A percentile compares a stretch with the other conserved stretches of the same genome.
Evolutionary conservation across 257 asterid species (phyloP).

Genomic region (Jacaranda mimosifolia): DNA sequence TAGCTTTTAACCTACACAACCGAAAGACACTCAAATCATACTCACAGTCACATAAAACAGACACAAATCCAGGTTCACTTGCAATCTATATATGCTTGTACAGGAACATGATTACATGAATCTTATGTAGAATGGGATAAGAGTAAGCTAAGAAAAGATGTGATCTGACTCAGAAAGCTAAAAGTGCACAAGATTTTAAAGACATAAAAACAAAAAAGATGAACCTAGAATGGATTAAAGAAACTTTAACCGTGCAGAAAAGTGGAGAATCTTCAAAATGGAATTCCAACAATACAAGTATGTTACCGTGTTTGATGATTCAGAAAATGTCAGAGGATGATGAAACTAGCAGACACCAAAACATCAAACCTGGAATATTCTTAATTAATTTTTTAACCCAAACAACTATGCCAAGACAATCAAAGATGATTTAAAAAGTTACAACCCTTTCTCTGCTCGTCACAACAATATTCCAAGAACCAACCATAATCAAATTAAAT

Average conservation of each 20-base stretch:
- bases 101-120: conserved; percentile 30
- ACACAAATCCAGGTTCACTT: conserved; percentile 20
- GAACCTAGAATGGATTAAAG: conserved; percentile 45
- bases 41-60: neutral
- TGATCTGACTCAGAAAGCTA: conserved; percentile 66
- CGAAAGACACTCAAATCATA: conserved; percentile 25
- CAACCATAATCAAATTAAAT: conserved; percentile 7
- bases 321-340: conserved; percentile 45
- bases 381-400: conserved; percentile 28
- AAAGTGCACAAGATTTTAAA: conserved; percentile 23
- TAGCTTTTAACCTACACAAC: conserved; percentile 54
- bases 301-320: conserved; percentile 29
- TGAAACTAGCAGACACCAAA: conserved; percentile 36
- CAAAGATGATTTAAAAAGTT: conserved; percentile 30
- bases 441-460: conserved; percentile 31
- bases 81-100: neutral
- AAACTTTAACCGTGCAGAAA: conserved; percentile 42
- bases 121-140: conserved; percentile 28
- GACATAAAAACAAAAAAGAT: conserved; percentile 39
- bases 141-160: conserved; percentile 43
- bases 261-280: conserved; percentile 52
- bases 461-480: conserved; percentile 29
- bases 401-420: conserved; percentile 36
- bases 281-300: conserved; percentile 51
- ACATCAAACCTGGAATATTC: conserved; percentile 38